Evolutionary conservation across 805 yeast genomes (phyloP).

Genomic region (Wickerhamiella hasegawae): DNA sequence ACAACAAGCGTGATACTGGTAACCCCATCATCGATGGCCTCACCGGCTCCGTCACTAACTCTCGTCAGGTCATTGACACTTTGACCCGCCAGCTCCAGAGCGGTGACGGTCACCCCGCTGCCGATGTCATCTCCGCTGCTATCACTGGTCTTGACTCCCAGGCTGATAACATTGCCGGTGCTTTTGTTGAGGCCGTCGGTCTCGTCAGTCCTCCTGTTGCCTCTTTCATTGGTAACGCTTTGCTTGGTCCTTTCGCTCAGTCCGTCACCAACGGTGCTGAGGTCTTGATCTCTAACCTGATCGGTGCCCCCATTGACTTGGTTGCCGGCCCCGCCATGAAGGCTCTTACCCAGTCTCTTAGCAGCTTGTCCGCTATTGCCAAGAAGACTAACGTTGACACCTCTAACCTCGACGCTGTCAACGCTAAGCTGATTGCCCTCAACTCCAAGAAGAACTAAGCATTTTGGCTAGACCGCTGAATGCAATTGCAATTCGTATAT

Average conservation of each 20-base stretch:
- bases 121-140: slow-evolving; percentile 6
- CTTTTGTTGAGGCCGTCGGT: slow-evolving; percentile 15
- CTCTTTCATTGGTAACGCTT: not conserved
- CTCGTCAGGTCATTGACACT: slow-evolving; percentile 10
- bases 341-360: slow-evolving; percentile 7
- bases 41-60: slow-evolving; percentile 11
- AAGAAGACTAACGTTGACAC: slow-evolving; percentile 8
- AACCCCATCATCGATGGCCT: slow-evolving; percentile 7
- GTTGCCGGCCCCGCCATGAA: slow-evolving; percentile 8
- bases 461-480: slow-evolving; percentile 10
- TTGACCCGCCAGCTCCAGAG: slow-evolving; percentile 8
- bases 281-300: slow-evolving; percentile 9
- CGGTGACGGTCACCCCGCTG: slow-evolving; percentile 6
- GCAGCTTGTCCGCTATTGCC: slow-evolving; percentile 6
- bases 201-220: slow-evolving; percentile 4
- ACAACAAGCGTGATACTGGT: not conserved
- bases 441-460: not conserved
- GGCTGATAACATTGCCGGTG: slow-evolving; percentile 13
- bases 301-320: slow-evolving; percentile 9
- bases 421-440: not conserved
- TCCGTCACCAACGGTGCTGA: slow-evolving; percentile 16
- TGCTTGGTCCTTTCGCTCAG: slow-evolving; percentile 15
- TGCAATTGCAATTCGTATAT: slow-evolving; percentile 7
- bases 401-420: not conserved
- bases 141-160: slow-evolving; percentile 17